These are phyloP conservation scores for Thraustotheca clavata DNA, from an alignment of 352 stramenopile genomes.

Conservation along the genomic window DNA sequence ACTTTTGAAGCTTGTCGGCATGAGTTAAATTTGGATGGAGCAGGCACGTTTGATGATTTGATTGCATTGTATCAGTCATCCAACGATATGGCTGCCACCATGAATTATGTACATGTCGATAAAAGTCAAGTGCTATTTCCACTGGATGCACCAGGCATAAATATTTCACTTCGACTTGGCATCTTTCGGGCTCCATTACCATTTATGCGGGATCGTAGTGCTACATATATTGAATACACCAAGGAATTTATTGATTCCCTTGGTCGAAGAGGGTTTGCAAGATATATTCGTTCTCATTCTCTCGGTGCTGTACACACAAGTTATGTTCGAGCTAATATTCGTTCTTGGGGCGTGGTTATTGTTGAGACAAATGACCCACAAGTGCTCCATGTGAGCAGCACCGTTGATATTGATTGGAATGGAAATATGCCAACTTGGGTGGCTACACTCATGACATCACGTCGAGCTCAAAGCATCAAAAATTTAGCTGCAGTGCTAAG, in stretches of 20 bases:
- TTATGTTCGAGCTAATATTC: slow-evolving; percentile 2
- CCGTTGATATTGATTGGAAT: slow-evolving; percentile 1
- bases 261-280: background rate
- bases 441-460: background rate
- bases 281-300: background rate
- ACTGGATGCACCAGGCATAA: background rate
- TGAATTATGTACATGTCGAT: background rate
- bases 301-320: background rate
- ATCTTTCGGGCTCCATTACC: background rate
- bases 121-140: slow-evolving; percentile 2
- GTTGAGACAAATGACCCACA: background rate
- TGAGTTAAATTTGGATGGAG: background rate
- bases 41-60: background rate
- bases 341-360: background rate
- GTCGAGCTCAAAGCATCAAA: background rate
- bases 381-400: slow-evolving; percentile 4
- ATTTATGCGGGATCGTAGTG: background rate
- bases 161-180: background rate
- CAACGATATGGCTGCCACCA: background rate
- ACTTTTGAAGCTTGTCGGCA: background rate
- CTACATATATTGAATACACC: slow-evolving; percentile 1
- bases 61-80: background rate
- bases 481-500: background rate
- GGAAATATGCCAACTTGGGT: slow-evolving; percentile 1
- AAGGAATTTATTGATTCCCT: background rate